Percentiles rank a stretch among this genome's conserved stretches.
phyloP scores from a whole-genome alignment of 768 basidiomycete species.

The Xerocomus potaroensis region DNA sequence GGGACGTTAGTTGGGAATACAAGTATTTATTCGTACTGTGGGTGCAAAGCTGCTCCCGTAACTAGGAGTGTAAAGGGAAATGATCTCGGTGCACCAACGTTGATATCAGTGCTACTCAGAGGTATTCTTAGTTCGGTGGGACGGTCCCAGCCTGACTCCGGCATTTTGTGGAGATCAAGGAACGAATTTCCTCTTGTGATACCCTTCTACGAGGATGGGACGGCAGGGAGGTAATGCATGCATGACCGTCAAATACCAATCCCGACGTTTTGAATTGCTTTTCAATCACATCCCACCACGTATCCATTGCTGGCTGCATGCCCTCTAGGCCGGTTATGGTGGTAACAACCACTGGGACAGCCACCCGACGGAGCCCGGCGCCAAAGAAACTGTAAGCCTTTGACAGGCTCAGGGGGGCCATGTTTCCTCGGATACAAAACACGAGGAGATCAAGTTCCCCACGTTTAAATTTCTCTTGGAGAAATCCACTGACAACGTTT shows the following conservation, averaged over 20 bases:
- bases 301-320: constrained; percentile 30
- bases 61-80: too few relatives aligned
- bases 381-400: constrained; percentile 24
- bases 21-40: constrained; percentile 3
- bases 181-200: constrained; percentile 15
- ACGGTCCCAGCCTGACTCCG: too few relatives aligned
- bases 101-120: too few relatives aligned
- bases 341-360: constrained; percentile 36
- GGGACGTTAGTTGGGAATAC: neutral
- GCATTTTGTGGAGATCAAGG: too few relatives aligned
- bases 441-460: constrained; percentile 23
- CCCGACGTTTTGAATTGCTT: constrained; percentile 26
- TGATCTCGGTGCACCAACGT: too few relatives aligned
- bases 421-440: constrained; percentile 18
- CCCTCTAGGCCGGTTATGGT: constrained; percentile 37
- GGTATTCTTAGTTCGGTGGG: too few relatives aligned
- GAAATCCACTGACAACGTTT: constrained; percentile 24
- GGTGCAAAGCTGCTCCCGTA: too few relatives aligned
- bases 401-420: constrained; percentile 12
- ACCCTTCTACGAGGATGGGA: constrained; percentile 13
- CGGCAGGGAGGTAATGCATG: constrained; percentile 37
- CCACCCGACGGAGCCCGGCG: constrained; percentile 28
- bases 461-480: constrained; percentile 24
- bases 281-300: constrained; percentile 38
- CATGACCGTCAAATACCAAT: constrained; percentile 37